These are phyloP conservation scores for Ustilago lituana DNA, from an alignment of 1,284 basidiomycete species.

Conservation along the genomic window DNA sequence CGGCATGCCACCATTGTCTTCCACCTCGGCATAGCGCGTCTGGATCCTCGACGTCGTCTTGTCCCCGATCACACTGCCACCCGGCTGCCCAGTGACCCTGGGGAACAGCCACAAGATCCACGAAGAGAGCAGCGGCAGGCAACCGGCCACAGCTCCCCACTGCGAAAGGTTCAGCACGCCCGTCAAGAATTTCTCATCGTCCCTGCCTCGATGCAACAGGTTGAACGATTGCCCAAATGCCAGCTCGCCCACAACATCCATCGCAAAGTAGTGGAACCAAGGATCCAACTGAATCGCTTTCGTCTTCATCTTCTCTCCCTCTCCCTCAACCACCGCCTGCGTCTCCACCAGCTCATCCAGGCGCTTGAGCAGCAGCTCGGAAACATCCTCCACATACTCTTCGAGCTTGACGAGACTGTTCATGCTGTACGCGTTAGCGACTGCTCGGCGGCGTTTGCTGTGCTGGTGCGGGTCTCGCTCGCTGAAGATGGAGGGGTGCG, in stretches of 20 bases:
- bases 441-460: constrained; percentile 42
- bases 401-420: constrained; percentile 56
- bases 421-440: constrained; percentile 57
- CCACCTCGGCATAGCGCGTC: constrained; percentile 40
- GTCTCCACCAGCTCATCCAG: constrained; percentile 42
- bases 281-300: constrained; percentile 43
- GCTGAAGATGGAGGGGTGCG: constrained; percentile 54
- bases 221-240: constrained; percentile 50
- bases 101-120: constrained; percentile 42
- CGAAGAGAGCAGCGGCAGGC: constrained; percentile 34
- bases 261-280: constrained; percentile 58
- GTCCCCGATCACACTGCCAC: constrained; percentile 47
- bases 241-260: constrained; percentile 58
- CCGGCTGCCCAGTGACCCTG: constrained; percentile 44
- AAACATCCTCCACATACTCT: constrained; percentile 50
- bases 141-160: constrained; percentile 53
- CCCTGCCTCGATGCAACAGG: constrained; percentile 36
- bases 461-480: constrained; percentile 56
- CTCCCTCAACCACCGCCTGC: constrained; percentile 7
- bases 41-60: constrained; percentile 47
- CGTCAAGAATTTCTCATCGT: constrained; percentile 43
- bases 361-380: constrained; percentile 42
- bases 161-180: constrained; percentile 54
- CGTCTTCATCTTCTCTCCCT: constrained; percentile 8
- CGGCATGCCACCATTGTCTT: constrained; percentile 33